Evolutionary conservation across 2,329 filamentous ascomycete genomes (phyloP), one percentile per base, ranked within the genome.

Genomic region (Fusarium mundagurra): DNA sequence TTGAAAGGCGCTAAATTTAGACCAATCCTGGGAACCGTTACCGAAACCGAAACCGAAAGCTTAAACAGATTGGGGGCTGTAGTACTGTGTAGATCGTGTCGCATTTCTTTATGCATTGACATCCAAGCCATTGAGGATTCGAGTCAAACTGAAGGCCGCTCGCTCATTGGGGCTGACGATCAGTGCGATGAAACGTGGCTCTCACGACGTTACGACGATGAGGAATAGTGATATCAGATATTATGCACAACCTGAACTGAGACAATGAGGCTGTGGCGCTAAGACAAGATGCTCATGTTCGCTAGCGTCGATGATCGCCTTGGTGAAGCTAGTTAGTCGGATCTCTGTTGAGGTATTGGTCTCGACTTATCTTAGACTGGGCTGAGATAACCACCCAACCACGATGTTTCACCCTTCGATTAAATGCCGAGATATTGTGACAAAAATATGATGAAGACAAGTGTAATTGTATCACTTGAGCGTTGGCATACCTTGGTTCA

Each of bases 401-500:
- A 11, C 3, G 17, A 22, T 5, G 24, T 0, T 29, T 29, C 13
- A 20, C 13, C 4, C 6, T 22, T 29, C 12, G 2, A 4, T 27
- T 4, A 14, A 45, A 24, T 27, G 43, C 24, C 41, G 22, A 43
- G 1, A 43, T 43, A 16, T 4, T 3, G 22, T 41, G 7, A 41
- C 0, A 22, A 41, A 41, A 22, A 22, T 3, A 9, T 41, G 4
- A 20, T 6, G 16, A 17, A 43, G 16, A n/a, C 14, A 17, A 16
- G 0, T 7, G 7, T 1, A 16, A 6, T 4, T 27, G 6, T 5
- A 45, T 18, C 17, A 0, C 13, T 24, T 45, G 6, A 22, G 0
- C 9, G 17, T 6, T 6, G 3, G 2, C 3, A 6, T 16, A 4
- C 5, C 3, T 31, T 22, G 20, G 20, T 22, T 16, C 20, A 22